Conservation (phyloP, 1,284 basidiomycete genomes). For the Puccinia coronata region DNA sequence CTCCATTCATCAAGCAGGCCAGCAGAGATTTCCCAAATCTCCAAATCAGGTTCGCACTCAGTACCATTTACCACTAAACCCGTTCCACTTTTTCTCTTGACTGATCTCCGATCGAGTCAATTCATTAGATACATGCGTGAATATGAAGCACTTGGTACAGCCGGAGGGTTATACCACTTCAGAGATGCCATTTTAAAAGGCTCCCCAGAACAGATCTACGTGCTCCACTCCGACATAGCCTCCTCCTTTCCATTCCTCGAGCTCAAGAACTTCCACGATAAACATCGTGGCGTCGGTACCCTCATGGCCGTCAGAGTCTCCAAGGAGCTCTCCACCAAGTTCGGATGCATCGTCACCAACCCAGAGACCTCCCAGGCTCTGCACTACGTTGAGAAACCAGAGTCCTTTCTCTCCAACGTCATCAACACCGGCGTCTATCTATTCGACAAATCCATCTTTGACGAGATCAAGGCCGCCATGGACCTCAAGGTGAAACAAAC, state of each 20-base stretch:
- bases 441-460: conserved; percentile 63
- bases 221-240: conserved; percentile 64
- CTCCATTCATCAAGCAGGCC: conserved; percentile 62
- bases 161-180: conserved; percentile 57
- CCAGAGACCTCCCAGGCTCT: conserved; percentile 57
- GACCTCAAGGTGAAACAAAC: conserved; percentile 61
- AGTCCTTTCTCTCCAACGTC: conserved; percentile 62
- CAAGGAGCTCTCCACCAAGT: conserved; percentile 61
- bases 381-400: conserved; percentile 63
- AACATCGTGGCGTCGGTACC: conserved; percentile 63
- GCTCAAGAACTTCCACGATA: conserved; percentile 61
- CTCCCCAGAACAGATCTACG: conserved; percentile 62
- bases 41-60: conserved; percentile 58
- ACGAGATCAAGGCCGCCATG: conserved; percentile 63
- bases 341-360: conserved; percentile 63
- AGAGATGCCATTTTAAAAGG: conserved; percentile 62
- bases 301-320: conserved; percentile 62
- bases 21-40: conserved; percentile 63
- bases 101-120: background rate
- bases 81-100: background rate
- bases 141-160: conserved; percentile 63
- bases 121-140: conserved; percentile 61
- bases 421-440: conserved; percentile 61
- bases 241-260: conserved; percentile 61
- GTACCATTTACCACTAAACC: no score